Conservation (phyloP, 169 alveolate genomes). For the Plasmodium knowlesi region DNA sequence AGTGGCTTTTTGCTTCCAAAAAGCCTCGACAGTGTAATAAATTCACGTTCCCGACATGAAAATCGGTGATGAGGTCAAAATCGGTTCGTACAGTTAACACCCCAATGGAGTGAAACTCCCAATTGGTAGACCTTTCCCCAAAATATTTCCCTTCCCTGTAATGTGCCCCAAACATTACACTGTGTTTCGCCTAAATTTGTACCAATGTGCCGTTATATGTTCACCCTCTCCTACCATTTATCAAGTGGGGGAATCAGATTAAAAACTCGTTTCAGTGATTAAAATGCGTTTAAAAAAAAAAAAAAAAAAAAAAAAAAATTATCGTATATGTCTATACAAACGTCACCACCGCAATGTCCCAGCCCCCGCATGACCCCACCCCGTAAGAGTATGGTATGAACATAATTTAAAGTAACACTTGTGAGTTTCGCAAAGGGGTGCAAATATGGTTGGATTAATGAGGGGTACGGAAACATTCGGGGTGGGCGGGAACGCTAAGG, state of each 20-base stretch:
- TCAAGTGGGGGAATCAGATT: background rate
- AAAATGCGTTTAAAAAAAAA: constrained; percentile 2
- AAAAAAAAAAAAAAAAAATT: background rate
- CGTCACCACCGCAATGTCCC: background rate
- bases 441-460: background rate
- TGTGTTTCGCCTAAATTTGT: background rate
- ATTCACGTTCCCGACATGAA: background rate
- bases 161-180: background rate
- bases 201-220: background rate
- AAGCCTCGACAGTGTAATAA: background rate
- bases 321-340: background rate
- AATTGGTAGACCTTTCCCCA: background rate
- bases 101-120: background rate
- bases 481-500: background rate
- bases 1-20: background rate
- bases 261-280: constrained; percentile 4
- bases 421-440: background rate
- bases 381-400: background rate
- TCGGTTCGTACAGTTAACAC: background rate
- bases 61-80: background rate
- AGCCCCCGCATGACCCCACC: background rate
- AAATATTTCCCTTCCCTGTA: background rate
- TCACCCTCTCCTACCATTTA: background rate
- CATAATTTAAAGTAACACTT: constrained; percentile 2
- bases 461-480: background rate